Base-by-base conservation (phyloP, 352 stramenopile species). In the Pythium aphanidermatum region DNA sequence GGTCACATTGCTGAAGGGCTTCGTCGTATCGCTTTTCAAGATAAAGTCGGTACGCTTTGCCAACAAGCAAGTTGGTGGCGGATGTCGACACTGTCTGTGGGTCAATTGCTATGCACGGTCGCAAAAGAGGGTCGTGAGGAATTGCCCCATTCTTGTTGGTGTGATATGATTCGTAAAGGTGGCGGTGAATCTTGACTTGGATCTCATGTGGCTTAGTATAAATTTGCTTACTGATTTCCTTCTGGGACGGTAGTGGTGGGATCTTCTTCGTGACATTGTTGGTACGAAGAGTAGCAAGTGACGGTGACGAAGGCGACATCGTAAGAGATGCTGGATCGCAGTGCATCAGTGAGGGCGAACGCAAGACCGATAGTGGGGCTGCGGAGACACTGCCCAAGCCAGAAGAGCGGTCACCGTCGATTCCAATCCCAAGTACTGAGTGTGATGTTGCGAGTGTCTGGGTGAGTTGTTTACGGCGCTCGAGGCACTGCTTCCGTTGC, bases 161-260 rank as follows among this genome's bases (percentile, higher is more conserved):
- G 38, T 83, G 59, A 42, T 73, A 55, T 6, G 42, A 46, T 21
- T 70, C 68, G 51, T 89, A 86, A 4, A 86, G 46, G 40, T 82
- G 72, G 29, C 59, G 59, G 44, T 71, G 67, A 38, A 85, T 86
- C 60, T 64, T 64, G 7, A 50, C 58, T 44, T 89, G 77, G 14
- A 89, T 63, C n/a, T 81, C 68, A 29, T 89, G 77, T 0, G 77
- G 70, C 32, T 70, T 70, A 6, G 65, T 66, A 61, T 85, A 83
- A 19, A 88, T 85, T 20, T 69, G 61, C 24, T 65, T 60, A 26
- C 65, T 82, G 41, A 86, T 75, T 46, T 85, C 60, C 30, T 83
- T 55, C 37, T 65, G 55, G 3, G 76, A 81, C 4, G 76, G 76
- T 12, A 88, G 24, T 0, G 71, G 65, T 4, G 73, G 68, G 28